Evolutionary conservation across 192 early-diverging fungal genomes (phyloP).

Genomic region (Phlyctochytrium arcticum): DNA sequence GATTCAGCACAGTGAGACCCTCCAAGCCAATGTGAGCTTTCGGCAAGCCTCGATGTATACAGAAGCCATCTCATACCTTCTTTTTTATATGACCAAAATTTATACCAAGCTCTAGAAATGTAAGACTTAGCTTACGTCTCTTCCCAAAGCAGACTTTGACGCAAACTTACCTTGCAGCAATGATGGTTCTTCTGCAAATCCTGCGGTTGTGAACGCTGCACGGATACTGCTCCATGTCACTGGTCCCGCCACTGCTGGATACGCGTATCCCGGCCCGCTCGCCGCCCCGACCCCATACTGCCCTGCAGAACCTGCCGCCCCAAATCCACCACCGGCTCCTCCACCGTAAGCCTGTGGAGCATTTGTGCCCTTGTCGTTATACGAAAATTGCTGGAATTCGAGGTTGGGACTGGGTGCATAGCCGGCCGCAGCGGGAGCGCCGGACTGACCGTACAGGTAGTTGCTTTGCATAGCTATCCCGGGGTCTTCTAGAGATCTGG

Average conservation of each 20-base stretch:
- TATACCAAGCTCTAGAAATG: slow-evolving; percentile 79
- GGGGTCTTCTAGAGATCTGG: too few species aligned
- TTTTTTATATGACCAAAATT: slow-evolving; percentile 89
- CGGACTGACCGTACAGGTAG: too few species aligned
- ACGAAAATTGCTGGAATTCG: slow-evolving; percentile 27
- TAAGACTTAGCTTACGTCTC: background rate
- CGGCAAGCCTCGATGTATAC: too few species aligned
- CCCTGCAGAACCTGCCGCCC: too few species aligned
- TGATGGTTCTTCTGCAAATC: slow-evolving; percentile 88
- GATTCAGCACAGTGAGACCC: slow-evolving; percentile 82
- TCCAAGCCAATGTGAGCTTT: slow-evolving; percentile 10
- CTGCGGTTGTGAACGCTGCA: slow-evolving; percentile 89
- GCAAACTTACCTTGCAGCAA: slow-evolving; percentile 70
- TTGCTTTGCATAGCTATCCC: too few species aligned
- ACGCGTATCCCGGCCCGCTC: too few species aligned
- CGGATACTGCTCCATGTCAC: slow-evolving; percentile 34
- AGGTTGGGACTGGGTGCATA: slow-evolving; percentile 18
- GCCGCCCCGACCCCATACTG: too few species aligned
- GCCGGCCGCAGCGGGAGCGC: too few species aligned
- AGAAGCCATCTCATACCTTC: slow-evolving; percentile 53
- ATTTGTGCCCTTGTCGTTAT: slow-evolving; percentile 1
- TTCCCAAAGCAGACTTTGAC: background rate
- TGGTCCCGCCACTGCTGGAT: background rate
- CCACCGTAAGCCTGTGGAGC: background rate
- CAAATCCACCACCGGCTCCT: too few species aligned